Percentiles rank a stretch among this genome's conserved stretches.
Evolutionary conservation across 139 green algal genomes (phyloP).

Genomic region (Picochlorum sp.): DNA sequence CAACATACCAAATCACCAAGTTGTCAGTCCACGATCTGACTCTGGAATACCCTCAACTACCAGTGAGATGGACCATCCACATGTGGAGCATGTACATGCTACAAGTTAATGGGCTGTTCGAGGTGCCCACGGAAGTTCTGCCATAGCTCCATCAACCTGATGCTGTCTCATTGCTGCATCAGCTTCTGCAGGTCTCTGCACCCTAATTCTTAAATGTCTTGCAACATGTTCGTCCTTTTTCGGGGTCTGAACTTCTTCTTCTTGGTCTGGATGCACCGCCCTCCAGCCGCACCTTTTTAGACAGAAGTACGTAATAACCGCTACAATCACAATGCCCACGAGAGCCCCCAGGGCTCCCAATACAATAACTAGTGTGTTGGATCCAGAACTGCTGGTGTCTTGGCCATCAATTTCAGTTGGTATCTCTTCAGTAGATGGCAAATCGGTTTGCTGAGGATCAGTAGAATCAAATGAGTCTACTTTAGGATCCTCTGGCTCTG

Average conservation of each 20-base stretch:
- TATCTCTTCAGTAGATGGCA: neutral
- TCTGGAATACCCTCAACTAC: too few relatives aligned
- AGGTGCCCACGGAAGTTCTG: constrained; percentile 3
- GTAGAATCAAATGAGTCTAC: too few relatives aligned
- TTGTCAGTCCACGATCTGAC: too few relatives aligned
- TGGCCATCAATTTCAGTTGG: neutral
- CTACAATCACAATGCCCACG: neutral
- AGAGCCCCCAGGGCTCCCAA: neutral
- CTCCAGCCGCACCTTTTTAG: neutral
- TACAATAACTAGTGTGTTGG: neutral
- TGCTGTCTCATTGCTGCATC: constrained; percentile 2
- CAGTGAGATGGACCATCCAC: too few relatives aligned
- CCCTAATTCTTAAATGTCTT: neutral
- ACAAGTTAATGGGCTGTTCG: neutral
- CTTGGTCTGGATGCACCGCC: neutral
- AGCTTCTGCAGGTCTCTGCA: neutral
- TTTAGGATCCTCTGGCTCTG: too few relatives aligned
- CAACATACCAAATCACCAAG: neutral
- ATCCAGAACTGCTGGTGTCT: neutral
- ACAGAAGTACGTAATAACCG: neutral
- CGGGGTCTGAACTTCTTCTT: neutral
- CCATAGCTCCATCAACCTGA: neutral
- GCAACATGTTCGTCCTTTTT: neutral
- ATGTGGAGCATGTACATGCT: too few relatives aligned
- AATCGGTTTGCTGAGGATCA: too few relatives aligned